A percentile compares a stretch with the other conserved stretches of the same genome.
Conservation (phyloP, 495 filamentous ascomycete species). For the Neurospora sp. region DNA sequence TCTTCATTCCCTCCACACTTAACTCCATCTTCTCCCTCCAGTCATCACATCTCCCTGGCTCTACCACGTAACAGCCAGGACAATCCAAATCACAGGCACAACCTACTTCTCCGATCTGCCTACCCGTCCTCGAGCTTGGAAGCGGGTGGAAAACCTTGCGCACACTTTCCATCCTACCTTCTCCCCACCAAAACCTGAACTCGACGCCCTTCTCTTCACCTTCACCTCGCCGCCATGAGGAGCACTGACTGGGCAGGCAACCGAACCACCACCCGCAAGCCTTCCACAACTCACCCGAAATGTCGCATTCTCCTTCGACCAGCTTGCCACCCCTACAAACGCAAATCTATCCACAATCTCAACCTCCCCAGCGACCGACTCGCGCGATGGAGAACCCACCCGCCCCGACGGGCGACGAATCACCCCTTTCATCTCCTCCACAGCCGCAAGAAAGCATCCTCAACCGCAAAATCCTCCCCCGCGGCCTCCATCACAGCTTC, state of each 20-base stretch:
- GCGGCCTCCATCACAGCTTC: constrained; percentile 7
- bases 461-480: constrained; percentile 13
- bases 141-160: background rate
- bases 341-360: fast-evolving
- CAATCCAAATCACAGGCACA: background rate
- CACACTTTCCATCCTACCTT: background rate
- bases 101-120: background rate
- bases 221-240: background rate
- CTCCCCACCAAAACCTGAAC: background rate
- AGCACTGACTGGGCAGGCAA: background rate
- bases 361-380: background rate
- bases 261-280: background rate
- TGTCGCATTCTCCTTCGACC: background rate
- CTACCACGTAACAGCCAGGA: background rate
- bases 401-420: background rate
- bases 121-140: background rate
- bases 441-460: constrained; percentile 7
- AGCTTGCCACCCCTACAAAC: too few species aligned
- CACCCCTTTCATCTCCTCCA: background rate
- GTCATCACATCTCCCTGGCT: background rate
- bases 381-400: background rate
- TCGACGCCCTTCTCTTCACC: background rate
- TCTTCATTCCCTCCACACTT: background rate
- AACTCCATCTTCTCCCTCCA: background rate
- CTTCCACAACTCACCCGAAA: background rate